phyloP scores from a whole-genome alignment of 805 yeast genomes.

The Wickerhamiella allomyrinae region DNA sequence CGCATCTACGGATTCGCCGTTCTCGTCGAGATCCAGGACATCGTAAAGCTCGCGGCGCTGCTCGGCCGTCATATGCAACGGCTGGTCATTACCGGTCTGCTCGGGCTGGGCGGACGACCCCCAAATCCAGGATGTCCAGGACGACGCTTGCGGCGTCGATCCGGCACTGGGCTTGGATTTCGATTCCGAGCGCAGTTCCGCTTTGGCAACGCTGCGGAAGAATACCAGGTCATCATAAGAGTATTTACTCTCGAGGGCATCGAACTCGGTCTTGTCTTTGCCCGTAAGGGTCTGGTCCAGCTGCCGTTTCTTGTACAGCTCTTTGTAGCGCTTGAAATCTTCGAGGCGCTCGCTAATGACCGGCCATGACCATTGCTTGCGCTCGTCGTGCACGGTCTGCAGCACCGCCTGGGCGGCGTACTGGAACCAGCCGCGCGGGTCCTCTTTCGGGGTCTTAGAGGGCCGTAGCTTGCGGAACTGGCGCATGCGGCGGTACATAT shows the following conservation, averaged over 20 bases:
- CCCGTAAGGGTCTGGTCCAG: constrained; percentile 20
- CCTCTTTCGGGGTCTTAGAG: constrained; percentile 31
- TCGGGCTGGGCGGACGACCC: constrained; percentile 5
- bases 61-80: constrained; percentile 58
- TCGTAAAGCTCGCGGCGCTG: constrained; percentile 82
- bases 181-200: constrained; percentile 47
- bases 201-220: constrained; percentile 67
- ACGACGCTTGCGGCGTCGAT: constrained; percentile 6
- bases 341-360: constrained; percentile 57
- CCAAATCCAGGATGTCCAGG: constrained; percentile 19
- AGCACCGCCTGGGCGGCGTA: constrained; percentile 68
- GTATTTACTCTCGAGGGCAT: constrained; percentile 42
- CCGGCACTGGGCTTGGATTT: constrained; percentile 13
- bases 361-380: constrained; percentile 82
- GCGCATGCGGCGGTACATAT: constrained; percentile 61
- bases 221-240: constrained; percentile 70
- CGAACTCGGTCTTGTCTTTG: constrained; percentile 29
- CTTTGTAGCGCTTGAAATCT: constrained; percentile 51
- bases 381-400: constrained; percentile 67
- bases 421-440: constrained; percentile 68
- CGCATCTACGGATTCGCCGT: constrained; percentile 11
- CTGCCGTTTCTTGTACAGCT: constrained; percentile 51
- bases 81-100: constrained; percentile 19
- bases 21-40: constrained; percentile 82
- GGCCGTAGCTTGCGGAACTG: constrained; percentile 67